These are phyloP conservation scores for Cydonia oblonga DNA, from an alignment of 331 rosid species.

Conservation along the genomic window DNA sequence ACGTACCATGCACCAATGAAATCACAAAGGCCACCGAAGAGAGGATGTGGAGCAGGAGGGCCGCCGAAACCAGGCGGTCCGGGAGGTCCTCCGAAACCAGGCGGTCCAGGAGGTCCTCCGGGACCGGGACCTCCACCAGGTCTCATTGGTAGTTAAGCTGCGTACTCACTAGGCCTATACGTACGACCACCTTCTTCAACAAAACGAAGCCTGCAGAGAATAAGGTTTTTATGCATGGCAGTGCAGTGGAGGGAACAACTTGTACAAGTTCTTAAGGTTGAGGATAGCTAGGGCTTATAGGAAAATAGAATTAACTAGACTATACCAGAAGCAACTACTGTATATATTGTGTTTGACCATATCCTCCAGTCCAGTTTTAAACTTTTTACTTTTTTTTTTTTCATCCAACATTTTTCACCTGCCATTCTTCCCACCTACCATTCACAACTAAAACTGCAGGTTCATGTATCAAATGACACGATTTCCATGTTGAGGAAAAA, in stretches of 20 bases:
- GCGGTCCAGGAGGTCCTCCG: too few relatives aligned
- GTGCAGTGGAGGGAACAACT: background rate
- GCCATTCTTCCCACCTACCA: background rate
- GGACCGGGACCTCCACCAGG: conserved; percentile 18
- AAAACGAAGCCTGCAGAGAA: too few relatives aligned
- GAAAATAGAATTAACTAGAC: background rate
- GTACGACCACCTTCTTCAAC: too few relatives aligned
- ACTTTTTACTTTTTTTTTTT: background rate
- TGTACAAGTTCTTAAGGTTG: background rate
- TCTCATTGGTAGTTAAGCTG: conserved; percentile 15
- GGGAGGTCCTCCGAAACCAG: too few relatives aligned
- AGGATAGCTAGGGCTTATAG: background rate
- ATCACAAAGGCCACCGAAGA: conserved; percentile 39
- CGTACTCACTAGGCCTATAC: background rate
- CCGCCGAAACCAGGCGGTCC: too few relatives aligned
- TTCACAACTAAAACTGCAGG: too few relatives aligned
- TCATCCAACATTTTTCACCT: background rate
- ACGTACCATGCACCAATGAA: conserved; percentile 36
- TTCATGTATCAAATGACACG: too few relatives aligned
- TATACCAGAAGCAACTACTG: conserved; percentile 9
- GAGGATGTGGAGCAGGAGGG: background rate
- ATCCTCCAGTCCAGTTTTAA: background rate
- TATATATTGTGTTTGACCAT: background rate
- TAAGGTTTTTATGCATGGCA: too few relatives aligned
- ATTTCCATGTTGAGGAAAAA: too few relatives aligned